Conservation (phyloP, 2,329 filamentous ascomycete genomes). For the Xylariaceae sp. region DNA sequence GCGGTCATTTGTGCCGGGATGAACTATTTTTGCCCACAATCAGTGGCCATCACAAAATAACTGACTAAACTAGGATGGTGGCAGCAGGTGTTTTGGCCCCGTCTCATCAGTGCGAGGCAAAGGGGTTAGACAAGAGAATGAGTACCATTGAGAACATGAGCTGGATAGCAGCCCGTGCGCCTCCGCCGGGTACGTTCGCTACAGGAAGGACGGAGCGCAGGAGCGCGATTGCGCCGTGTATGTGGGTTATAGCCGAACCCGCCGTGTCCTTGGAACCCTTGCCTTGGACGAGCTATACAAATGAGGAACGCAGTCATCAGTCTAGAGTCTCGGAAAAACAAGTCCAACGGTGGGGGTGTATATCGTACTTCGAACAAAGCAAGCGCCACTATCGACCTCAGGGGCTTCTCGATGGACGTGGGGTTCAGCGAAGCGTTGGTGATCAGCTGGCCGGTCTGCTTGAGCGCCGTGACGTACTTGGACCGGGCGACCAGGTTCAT, state of each 20-base stretch:
- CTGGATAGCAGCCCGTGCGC: slow-evolving; percentile 48
- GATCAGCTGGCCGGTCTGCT: slow-evolving; percentile 40
- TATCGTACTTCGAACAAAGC: slow-evolving; percentile 54
- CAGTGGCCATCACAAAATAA: too few species aligned
- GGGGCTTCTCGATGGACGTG: slow-evolving; percentile 36
- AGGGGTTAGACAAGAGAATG: too few species aligned
- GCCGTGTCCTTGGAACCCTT: slow-evolving; percentile 42
- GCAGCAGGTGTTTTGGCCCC: too few species aligned
- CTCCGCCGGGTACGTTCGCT: slow-evolving; percentile 34
- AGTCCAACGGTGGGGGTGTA: not conserved
- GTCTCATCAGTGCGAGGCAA: too few species aligned
- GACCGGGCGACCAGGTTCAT: slow-evolving; percentile 43
- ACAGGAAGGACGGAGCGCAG: slow-evolving; percentile 42
- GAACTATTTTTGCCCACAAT: too few species aligned
- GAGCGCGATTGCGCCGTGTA: slow-evolving; percentile 55
- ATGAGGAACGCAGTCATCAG: too few species aligned
- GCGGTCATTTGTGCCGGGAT: slow-evolving; percentile 39
- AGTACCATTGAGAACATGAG: slow-evolving; percentile 52
- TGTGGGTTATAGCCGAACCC: slow-evolving; percentile 50
- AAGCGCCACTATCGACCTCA: slow-evolving; percentile 51
- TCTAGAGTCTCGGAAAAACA: too few species aligned
- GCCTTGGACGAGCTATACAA: slow-evolving; percentile 36
- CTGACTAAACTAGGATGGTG: too few species aligned
- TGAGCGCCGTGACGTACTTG: slow-evolving; percentile 50
- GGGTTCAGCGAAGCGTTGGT: slow-evolving; percentile 28